These are phyloP conservation scores for Fusarium paranaense DNA, from an alignment of 2,329 filamentous ascomycete species.

Conservation along the genomic window DNA sequence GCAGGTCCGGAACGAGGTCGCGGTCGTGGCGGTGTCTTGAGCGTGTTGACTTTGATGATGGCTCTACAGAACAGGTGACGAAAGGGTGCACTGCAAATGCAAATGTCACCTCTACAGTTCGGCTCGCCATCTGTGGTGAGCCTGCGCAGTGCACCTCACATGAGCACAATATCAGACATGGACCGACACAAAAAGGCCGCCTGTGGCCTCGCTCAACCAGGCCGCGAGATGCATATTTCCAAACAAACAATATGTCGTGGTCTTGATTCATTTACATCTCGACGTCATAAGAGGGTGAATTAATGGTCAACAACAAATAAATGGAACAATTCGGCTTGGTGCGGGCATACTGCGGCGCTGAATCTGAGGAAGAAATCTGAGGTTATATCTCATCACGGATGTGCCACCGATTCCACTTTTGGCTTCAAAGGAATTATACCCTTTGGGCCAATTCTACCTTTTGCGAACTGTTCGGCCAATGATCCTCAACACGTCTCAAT, in stretches of 20 bases:
- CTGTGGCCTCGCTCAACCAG: conserved; percentile 34
- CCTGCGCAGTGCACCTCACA: conserved; percentile 33
- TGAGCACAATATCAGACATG: conserved; percentile 30
- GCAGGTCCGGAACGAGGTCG: conserved; percentile 29
- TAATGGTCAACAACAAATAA: conserved; percentile 7
- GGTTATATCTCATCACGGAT: conserved; percentile 8
- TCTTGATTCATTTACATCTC: neutral
- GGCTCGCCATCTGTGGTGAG: conserved; percentile 36
- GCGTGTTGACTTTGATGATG: conserved; percentile 13
- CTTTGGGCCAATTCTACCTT: neutral
- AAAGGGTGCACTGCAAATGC: conserved; percentile 21
- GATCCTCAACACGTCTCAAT: neutral
- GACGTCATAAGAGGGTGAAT: neutral
- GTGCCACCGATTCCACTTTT: conserved; percentile 12
- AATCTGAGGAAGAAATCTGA: conserved; percentile 17
- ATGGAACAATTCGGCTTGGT: conserved; percentile 9
- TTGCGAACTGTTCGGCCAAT: neutral
- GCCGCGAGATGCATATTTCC: conserved; percentile 26
- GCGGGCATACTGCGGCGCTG: neutral
- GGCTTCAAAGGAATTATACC: conserved; percentile 4
- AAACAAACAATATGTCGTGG: conserved; percentile 43
- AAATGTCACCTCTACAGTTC: conserved; percentile 32
- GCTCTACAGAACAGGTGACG: neutral
- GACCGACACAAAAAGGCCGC: conserved; percentile 24
- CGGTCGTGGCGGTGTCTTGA: conserved; percentile 14